phyloP scores from a whole-genome alignment of 305 asterid species.

The Fraxinus paxiana region DNA sequence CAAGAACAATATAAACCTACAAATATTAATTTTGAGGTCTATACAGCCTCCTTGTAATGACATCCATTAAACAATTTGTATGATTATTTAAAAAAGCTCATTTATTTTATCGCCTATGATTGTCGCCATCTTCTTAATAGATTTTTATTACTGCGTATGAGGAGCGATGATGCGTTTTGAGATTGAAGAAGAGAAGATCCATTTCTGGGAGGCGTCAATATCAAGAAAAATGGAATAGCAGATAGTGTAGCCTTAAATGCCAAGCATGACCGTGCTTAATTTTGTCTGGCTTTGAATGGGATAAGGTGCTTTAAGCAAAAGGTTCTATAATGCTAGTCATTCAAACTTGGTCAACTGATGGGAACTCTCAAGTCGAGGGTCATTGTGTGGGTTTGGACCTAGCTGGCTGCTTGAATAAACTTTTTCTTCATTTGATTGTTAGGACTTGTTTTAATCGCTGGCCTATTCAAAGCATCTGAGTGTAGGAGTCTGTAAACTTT shows the following conservation, averaged over 20 bases:
- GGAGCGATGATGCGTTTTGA: background rate
- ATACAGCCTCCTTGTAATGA: background rate
- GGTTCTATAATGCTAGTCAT: background rate
- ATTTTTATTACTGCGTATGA: background rate
- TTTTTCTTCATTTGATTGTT: background rate
- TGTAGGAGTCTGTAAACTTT: slow-evolving; percentile 1
- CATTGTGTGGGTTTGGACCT: slow-evolving; percentile 1
- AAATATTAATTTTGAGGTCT: background rate
- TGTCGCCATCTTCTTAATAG: background rate
- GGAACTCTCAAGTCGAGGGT: background rate
- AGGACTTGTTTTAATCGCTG: background rate
- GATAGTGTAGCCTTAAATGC: background rate
- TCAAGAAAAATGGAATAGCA: background rate
- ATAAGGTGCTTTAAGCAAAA: background rate
- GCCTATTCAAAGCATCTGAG: slow-evolving; percentile 2
- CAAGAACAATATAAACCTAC: background rate
- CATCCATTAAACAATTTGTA: background rate
- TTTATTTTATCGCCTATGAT: background rate
- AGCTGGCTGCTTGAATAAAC: background rate
- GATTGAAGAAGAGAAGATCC: background rate
- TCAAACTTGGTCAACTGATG: background rate
- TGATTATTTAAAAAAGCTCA: background rate
- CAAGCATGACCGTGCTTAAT: background rate
- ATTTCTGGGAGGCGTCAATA: background rate
- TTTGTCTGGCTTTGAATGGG: background rate